Percentiles rank a stretch among this genome's conserved stretches.
Evolutionary conservation across 2,329 filamentous ascomycete genomes (phyloP).

Genomic region (Coleophoma eucalyptorum): DNA sequence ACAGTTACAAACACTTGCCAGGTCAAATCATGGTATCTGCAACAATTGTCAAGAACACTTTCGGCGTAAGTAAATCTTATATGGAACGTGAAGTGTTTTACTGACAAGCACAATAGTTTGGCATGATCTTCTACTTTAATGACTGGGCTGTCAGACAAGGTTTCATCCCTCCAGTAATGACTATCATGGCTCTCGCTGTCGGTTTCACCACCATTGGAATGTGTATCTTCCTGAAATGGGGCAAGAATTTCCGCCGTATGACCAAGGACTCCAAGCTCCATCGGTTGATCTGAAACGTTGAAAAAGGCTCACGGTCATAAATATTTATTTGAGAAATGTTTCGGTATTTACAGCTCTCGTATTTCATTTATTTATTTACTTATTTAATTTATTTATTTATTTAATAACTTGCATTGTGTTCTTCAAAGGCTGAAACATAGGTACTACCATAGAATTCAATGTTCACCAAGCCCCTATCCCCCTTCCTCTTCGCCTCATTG

Average conservation of each 20-base stretch:
- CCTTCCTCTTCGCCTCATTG: no score
- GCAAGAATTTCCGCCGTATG: slow-evolving; percentile 52
- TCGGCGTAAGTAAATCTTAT: slow-evolving; percentile 35
- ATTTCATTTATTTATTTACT: no score
- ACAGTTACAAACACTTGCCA: slow-evolving; percentile 57
- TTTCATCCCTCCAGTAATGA: slow-evolving; percentile 53
- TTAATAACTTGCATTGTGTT: no score
- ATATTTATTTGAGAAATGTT: no score
- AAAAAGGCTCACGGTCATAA: neutral
- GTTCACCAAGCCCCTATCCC: no score
- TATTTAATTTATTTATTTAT: no score
- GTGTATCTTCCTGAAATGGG: slow-evolving; percentile 49
- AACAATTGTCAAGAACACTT: slow-evolving; percentile 59
- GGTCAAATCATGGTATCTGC: slow-evolving; percentile 55
- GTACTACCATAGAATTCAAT: no score
- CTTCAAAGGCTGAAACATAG: no score
- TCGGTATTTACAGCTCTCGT: no score
- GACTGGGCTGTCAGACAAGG: slow-evolving; percentile 43
- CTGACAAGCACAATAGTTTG: slow-evolving; percentile 33
- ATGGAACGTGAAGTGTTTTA: neutral
- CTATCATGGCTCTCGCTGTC: slow-evolving; percentile 47
- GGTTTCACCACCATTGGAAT: slow-evolving; percentile 47
- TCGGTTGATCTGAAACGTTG: slow-evolving; percentile 3
- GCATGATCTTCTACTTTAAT: slow-evolving; percentile 50
- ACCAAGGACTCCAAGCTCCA: slow-evolving; percentile 49